phyloP scores from a whole-genome alignment of 805 yeast species.

The Saturnispora besseyi region DNA sequence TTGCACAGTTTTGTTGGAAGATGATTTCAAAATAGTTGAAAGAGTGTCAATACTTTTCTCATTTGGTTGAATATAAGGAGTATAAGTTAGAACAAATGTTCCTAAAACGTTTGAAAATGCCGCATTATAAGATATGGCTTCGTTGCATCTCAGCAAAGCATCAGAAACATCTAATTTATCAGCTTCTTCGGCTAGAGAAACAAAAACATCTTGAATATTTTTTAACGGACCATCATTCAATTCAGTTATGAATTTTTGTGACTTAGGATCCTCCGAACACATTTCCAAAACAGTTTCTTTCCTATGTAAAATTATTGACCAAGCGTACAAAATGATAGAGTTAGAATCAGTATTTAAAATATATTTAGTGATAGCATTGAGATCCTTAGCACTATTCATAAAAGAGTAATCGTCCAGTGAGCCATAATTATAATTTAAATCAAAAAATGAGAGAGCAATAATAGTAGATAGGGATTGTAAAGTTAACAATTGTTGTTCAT shows the following conservation, averaged over 20 bases:
- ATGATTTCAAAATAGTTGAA: conserved; percentile 32
- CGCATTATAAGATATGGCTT: conserved; percentile 39
- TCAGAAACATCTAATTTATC: conserved; percentile 36
- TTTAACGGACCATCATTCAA: conserved; percentile 11
- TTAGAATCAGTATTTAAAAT: conserved; percentile 29
- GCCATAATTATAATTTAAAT: conserved; percentile 43
- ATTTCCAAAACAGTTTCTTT: conserved; percentile 36
- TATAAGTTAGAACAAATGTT: conserved; percentile 34
- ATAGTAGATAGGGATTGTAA: conserved; percentile 42
- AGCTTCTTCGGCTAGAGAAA: conserved; percentile 33
- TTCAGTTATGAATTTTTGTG: conserved; percentile 9
- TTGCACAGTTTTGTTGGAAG: conserved; percentile 37
- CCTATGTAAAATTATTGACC: conserved; percentile 55
- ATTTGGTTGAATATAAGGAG: conserved; percentile 42
- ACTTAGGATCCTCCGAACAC: conserved; percentile 20
- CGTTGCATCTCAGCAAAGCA: conserved; percentile 33
- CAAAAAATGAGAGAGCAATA: conserved; percentile 44
- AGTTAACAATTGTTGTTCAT: conserved; percentile 16
- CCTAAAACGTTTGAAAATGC: conserved; percentile 44
- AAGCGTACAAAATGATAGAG: conserved; percentile 49
- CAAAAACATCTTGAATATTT: conserved; percentile 21
- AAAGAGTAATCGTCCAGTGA: conserved; percentile 32
- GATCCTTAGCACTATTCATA: conserved; percentile 33
- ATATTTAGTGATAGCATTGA: conserved; percentile 20
- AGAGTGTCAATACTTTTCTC: conserved; percentile 37